Evolutionary conservation across 495 filamentous ascomycete genomes (phyloP).

Genomic region (Parathielavia appendiculata): DNA sequence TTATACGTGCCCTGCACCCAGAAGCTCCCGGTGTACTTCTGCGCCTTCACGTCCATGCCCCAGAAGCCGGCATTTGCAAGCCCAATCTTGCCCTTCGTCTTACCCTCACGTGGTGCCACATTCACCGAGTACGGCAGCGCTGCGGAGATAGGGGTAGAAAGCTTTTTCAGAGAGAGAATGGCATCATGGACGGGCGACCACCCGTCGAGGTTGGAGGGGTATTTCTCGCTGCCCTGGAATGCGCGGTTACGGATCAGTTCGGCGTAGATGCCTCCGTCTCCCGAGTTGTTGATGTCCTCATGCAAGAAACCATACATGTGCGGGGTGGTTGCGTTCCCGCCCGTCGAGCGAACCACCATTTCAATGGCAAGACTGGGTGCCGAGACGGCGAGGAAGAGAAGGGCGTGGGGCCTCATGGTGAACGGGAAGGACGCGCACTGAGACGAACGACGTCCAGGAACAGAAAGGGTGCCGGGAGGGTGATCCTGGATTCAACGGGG

Average conservation of each 20-base stretch:
- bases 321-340: too few species aligned
- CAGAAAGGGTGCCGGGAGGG: too few species aligned
- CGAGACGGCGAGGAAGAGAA: too few species aligned
- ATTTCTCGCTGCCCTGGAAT: slow-evolving; percentile 41
- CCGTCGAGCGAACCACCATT: too few species aligned
- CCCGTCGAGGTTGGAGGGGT: slow-evolving; percentile 38
- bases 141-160: slow-evolving; percentile 44
- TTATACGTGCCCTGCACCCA: too few species aligned
- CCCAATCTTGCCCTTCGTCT: slow-evolving; percentile 34
- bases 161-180: slow-evolving; percentile 44
- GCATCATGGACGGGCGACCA: slow-evolving; percentile 54
- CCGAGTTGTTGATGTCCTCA: slow-evolving; percentile 68
- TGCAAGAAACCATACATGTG: too few species aligned
- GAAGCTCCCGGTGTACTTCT: slow-evolving; percentile 53
- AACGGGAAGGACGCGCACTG: too few species aligned
- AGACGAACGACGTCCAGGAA: too few species aligned
- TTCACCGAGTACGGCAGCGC: slow-evolving; percentile 56
- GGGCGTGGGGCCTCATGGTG: too few species aligned
- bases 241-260: slow-evolving; percentile 68
- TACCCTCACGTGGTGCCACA: slow-evolving; percentile 37
- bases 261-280: slow-evolving; percentile 72
- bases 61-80: slow-evolving; percentile 58
- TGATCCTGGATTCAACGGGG: too few species aligned
- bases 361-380: too few species aligned
- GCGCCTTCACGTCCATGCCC: slow-evolving; percentile 52